Percentiles rank a stretch among this genome's conserved stretches.
phyloP scores from a whole-genome alignment of 2,329 filamentous ascomycete species.

The Fusarium sp. region DNA sequence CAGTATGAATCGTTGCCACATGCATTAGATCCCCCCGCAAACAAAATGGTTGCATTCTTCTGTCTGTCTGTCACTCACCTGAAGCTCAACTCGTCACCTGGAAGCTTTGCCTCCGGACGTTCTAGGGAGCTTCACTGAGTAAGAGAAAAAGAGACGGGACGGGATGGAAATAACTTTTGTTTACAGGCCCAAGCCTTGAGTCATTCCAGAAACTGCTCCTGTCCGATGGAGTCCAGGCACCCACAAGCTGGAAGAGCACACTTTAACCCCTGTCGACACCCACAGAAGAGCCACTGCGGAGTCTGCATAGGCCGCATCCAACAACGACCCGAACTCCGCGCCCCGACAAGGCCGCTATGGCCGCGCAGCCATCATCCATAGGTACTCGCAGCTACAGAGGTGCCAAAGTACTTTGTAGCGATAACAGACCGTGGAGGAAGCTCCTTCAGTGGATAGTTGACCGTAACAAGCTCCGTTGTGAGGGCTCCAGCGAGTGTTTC shows the following conservation, averaged over 20 bases:
- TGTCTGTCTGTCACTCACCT: slow-evolving; percentile 7
- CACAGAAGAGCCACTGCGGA: slow-evolving; percentile 31
- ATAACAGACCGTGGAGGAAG: slow-evolving; percentile 17
- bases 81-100: neutral
- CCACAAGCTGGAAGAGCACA: slow-evolving; percentile 26
- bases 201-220: slow-evolving; percentile 41
- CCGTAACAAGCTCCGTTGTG: slow-evolving; percentile 6
- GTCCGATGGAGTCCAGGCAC: slow-evolving; percentile 20
- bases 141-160: slow-evolving; percentile 33
- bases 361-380: slow-evolving; percentile 30
- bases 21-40: slow-evolving; percentile 18
- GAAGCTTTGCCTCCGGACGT: slow-evolving; percentile 20
- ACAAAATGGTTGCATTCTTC: neutral
- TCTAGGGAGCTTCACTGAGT: slow-evolving; percentile 22
- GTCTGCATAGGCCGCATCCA: slow-evolving; percentile 16
- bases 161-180: slow-evolving; percentile 10
- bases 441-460: slow-evolving; percentile 9
- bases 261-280: slow-evolving; percentile 33
- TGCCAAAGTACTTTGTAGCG: slow-evolving; percentile 11
- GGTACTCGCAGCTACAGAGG: neutral
- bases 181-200: slow-evolving; percentile 32
- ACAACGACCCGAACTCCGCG: slow-evolving; percentile 35
- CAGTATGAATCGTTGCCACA: slow-evolving; percentile 26
- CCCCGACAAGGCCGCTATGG: slow-evolving; percentile 29
- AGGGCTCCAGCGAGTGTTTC: slow-evolving; percentile 24